Evolutionary conservation across 2,329 filamentous ascomycete genomes (phyloP).

Genomic region (Tolypocladium sp.): DNA sequence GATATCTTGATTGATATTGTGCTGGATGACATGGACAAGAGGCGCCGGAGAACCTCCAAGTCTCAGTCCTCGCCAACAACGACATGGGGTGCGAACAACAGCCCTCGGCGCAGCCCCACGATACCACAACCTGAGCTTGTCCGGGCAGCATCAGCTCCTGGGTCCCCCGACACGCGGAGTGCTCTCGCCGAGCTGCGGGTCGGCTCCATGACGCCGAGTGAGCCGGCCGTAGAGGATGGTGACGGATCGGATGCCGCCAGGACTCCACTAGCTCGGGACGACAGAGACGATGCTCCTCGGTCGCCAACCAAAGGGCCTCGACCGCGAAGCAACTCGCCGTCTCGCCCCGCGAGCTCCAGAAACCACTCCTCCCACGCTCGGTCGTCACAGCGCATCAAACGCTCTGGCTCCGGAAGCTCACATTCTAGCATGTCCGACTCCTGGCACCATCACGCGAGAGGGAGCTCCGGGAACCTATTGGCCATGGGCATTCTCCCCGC

Average conservation of each 20-base stretch:
- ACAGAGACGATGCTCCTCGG: slow-evolving; percentile 34
- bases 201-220: slow-evolving; percentile 49
- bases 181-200: slow-evolving; percentile 42
- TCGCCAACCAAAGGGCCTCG: slow-evolving; percentile 36
- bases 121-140: slow-evolving; percentile 57
- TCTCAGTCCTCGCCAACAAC: slow-evolving; percentile 70
- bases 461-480: slow-evolving; percentile 72
- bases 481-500: slow-evolving; percentile 63
- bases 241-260: slow-evolving; percentile 20
- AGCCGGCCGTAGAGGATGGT: slow-evolving; percentile 36
- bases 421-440: slow-evolving; percentile 67
- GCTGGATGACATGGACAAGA: slow-evolving; percentile 90
- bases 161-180: slow-evolving; percentile 44
- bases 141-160: slow-evolving; percentile 59
- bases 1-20: slow-evolving; percentile 91
- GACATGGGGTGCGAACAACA: slow-evolving; percentile 51
- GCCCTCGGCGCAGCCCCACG: slow-evolving; percentile 53
- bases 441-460: slow-evolving; percentile 50
- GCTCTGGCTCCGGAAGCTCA: slow-evolving; percentile 88
- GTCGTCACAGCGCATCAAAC: slow-evolving; percentile 64
- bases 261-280: slow-evolving; percentile 35
- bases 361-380: slow-evolving; percentile 60
- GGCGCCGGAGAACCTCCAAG: slow-evolving; percentile 81
- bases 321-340: slow-evolving; percentile 73
- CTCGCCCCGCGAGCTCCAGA: slow-evolving; percentile 65